A percentile compares a stretch with the other conserved stretches of the same genome.
phyloP scores from a whole-genome alignment of 2,329 filamentous ascomycete species.

The Claviceps citrina region DNA sequence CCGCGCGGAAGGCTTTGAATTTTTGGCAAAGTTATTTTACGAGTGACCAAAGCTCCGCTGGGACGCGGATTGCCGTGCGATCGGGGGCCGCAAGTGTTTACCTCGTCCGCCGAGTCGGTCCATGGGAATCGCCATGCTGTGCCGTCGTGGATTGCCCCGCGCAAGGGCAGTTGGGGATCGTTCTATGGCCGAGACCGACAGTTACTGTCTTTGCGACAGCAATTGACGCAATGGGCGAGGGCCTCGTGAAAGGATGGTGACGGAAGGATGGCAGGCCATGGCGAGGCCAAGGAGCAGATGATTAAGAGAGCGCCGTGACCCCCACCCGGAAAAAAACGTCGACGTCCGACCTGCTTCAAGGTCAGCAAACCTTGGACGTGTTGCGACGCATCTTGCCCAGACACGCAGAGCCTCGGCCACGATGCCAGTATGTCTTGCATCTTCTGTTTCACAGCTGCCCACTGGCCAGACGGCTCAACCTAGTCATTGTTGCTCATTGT shows the following conservation, averaged over 20 bases:
- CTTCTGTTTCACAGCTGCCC: background rate
- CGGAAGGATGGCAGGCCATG: too few relatives aligned
- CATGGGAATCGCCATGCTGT: conserved; percentile 23
- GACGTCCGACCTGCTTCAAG: background rate
- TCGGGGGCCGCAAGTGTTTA: conserved; percentile 13
- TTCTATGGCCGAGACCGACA: background rate
- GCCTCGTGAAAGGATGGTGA: too few relatives aligned
- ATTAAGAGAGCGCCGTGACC: too few relatives aligned
- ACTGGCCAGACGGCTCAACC: background rate
- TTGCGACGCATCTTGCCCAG: background rate
- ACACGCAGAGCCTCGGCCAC: background rate
- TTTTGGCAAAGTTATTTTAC: background rate
- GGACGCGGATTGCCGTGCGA: background rate
- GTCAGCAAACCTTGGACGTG: background rate
- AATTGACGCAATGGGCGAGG: too few relatives aligned
- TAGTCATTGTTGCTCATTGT: conserved; percentile 3
- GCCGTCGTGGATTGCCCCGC: background rate
- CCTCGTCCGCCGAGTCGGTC: conserved; percentile 25
- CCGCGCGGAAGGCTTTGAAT: conserved; percentile 57
- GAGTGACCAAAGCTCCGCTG: background rate
- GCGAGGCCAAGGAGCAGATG: too few relatives aligned
- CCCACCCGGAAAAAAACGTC: conserved; percentile 3
- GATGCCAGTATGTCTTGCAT: conserved; percentile 2
- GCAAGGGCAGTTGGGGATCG: background rate
- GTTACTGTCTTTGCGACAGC: too few relatives aligned